Percentiles rank a stretch among this genome's conserved stretches.
Evolutionary conservation across 768 basidiomycete species (phyloP).

Genomic region (Leucocoprinus sp.): DNA sequence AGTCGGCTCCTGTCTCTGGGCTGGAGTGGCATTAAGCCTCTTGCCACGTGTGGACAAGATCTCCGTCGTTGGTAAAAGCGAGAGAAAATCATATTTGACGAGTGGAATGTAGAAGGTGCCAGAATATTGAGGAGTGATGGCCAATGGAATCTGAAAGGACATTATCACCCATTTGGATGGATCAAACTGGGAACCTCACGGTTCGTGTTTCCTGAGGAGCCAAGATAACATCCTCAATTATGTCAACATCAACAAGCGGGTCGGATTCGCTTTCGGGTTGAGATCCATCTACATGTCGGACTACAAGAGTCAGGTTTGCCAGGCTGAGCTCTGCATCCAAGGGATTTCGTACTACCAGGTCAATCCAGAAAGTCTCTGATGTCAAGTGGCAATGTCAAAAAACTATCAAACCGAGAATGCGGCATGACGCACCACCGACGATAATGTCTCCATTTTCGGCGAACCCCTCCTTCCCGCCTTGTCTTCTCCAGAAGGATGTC

Average conservation of each 20-base stretch:
- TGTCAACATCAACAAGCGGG: conserved; percentile 46
- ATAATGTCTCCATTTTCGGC: conserved; percentile 49
- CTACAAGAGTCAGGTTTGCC: conserved; percentile 47
- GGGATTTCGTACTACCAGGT: conserved; percentile 63
- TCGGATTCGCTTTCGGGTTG: conserved; percentile 23
- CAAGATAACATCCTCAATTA: conserved; percentile 53
- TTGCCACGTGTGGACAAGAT: conserved; percentile 62
- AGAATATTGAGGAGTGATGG: conserved; percentile 45
- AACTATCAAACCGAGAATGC: neutral
- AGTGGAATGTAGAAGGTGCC: conserved; percentile 49
- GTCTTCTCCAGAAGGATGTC: conserved; percentile 47
- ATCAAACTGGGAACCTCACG: conserved; percentile 29
- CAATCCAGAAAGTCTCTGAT: conserved; percentile 71
- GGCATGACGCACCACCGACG: conserved; percentile 44
- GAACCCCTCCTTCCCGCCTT: conserved; percentile 46
- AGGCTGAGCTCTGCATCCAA: conserved; percentile 67
- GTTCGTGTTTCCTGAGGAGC: conserved; percentile 55
- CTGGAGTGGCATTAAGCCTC: conserved; percentile 65
- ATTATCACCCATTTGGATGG: neutral
- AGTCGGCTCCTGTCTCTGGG: conserved; percentile 57
- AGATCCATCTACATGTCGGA: conserved; percentile 31
- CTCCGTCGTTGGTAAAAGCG: conserved; percentile 61
- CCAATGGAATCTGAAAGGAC: conserved; percentile 23
- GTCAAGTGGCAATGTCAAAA: neutral
- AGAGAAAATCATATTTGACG: conserved; percentile 62